phyloP scores from a whole-genome alignment of 192 early-diverging fungal species.

The Gonapodya sp. region DNA sequence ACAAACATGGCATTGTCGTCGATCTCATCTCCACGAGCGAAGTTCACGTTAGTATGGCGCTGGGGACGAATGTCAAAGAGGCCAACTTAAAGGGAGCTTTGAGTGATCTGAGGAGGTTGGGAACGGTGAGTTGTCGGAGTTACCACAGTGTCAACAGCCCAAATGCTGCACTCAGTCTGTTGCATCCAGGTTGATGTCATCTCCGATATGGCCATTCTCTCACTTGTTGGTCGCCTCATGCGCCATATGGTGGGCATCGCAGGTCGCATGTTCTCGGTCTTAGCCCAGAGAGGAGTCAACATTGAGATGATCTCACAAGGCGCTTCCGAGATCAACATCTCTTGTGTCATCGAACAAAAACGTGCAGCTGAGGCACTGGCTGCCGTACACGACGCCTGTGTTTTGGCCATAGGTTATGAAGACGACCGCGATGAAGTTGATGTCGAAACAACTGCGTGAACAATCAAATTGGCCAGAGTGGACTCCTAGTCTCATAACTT shows the following conservation, averaged over 20 bases:
- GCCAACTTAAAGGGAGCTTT: slow-evolving; percentile 69
- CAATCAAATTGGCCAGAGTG: too few relatives aligned
- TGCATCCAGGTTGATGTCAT: slow-evolving; percentile 61
- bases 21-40: slow-evolving; percentile 90
- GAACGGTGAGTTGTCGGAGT: slow-evolving; percentile 43
- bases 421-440: not conserved
- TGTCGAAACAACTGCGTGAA: not conserved
- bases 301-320: slow-evolving; percentile 99
- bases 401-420: slow-evolving; percentile 2
- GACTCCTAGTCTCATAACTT: too few relatives aligned
- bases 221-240: slow-evolving; percentile 94
- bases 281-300: slow-evolving; percentile 81
- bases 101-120: slow-evolving; percentile 64
- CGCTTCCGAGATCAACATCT: slow-evolving; percentile 97
- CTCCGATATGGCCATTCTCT: slow-evolving; percentile 87
- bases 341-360: slow-evolving; percentile 80
- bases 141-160: not conserved
- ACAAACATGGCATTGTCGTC: slow-evolving; percentile 83
- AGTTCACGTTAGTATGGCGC: slow-evolving; percentile 83
- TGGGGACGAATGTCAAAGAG: slow-evolving; percentile 30
- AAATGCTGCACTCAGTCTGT: not conserved
- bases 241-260: slow-evolving; percentile 94
- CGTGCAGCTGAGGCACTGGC: slow-evolving; percentile 64
- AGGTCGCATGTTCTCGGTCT: slow-evolving; percentile 83
- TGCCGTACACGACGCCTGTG: slow-evolving; percentile 77